These are phyloP conservation scores for Verticillium klebahnii DNA, from an alignment of 2,329 filamentous ascomycete genomes.

Conservation along the genomic window DNA sequence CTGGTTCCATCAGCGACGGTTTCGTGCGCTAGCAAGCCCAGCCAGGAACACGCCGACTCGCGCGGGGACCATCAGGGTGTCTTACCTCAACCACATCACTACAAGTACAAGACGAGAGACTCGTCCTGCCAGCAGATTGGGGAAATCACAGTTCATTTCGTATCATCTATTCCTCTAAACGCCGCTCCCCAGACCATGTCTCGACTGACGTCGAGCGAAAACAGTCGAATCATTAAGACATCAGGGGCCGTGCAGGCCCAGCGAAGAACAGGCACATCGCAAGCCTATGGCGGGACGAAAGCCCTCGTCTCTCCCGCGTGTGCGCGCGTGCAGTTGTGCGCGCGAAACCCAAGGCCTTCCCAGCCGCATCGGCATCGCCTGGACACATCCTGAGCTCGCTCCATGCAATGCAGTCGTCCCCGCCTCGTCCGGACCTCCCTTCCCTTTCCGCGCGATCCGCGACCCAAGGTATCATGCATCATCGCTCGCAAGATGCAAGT, in stretches of 20 bases:
- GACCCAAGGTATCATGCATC: not conserved
- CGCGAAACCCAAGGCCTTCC: not conserved
- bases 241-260: not conserved
- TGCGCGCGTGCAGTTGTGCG: not conserved
- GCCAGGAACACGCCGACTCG: not conserved
- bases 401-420: not conserved
- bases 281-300: not conserved
- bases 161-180: constrained; percentile 15
- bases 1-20: not conserved
- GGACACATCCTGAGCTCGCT: not conserved
- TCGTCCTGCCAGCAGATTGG: not conserved
- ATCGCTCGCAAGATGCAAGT: not conserved
- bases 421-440: not conserved
- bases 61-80: not conserved
- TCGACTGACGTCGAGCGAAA: constrained; percentile 1
- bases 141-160: not conserved
- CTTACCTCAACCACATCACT: not conserved
- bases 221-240: constrained; percentile 3
- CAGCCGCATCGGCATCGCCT: not conserved
- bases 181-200: constrained; percentile 7
- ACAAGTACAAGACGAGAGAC: not conserved
- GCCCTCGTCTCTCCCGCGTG: not conserved
- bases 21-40: not conserved
- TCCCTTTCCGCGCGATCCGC: not conserved
- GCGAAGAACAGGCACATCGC: not conserved